phyloP scores from a whole-genome alignment of 176 grass and related monocot genomes.

The Oryza brachyantha region DNA sequence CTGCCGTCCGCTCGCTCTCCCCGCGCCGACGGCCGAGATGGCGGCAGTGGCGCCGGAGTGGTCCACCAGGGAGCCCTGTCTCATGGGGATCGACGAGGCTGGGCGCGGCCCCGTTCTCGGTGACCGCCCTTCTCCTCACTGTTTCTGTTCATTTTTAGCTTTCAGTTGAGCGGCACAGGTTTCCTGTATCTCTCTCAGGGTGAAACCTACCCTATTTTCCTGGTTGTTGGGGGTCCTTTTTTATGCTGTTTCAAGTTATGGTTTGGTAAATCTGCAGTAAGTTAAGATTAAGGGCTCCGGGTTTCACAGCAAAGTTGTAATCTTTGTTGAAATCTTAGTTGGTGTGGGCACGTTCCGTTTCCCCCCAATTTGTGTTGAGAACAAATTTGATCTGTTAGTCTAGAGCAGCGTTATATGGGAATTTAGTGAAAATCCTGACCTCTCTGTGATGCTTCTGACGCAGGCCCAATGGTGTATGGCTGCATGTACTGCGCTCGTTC shows the following conservation, averaged over 20 bases:
- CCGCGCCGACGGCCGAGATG: not conserved
- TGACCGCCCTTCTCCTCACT: not conserved
- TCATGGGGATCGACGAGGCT: not conserved
- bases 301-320: not conserved
- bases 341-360: not conserved
- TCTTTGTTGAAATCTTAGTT: slow-evolving; percentile 1
- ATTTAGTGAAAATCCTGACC: not conserved
- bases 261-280: not conserved
- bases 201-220: not conserved
- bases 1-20: not conserved
- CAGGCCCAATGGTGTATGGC: slow-evolving; percentile 96
- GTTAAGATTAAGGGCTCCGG: not conserved
- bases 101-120: not conserved
- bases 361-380: not conserved
- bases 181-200: not conserved
- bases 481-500: slow-evolving; percentile 82
- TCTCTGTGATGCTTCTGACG: not conserved
- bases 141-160: not conserved
- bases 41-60: not conserved
- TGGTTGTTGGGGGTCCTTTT: not conserved
- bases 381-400: not conserved
- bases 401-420: not conserved
- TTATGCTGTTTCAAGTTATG: not conserved
- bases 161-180: not conserved
- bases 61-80: not conserved